Base-by-base conservation (phyloP, 768 basidiomycete genomes). In the Rhodocollybia butyracea region DNA sequence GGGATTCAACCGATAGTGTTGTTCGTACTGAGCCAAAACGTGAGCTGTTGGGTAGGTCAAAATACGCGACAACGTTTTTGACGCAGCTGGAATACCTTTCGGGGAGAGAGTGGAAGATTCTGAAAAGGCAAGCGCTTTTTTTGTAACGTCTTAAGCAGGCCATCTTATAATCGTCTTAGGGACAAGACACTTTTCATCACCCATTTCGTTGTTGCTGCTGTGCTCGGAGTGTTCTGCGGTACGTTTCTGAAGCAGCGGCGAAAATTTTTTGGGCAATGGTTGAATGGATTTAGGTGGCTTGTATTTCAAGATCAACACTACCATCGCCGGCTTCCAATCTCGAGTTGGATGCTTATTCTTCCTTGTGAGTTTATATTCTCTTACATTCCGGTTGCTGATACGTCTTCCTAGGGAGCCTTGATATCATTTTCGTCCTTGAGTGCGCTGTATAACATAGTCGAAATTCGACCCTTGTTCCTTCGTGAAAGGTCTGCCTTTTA, bases 261-360 rank as follows among this genome's bases (percentile, higher is more conserved):
- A n/a, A n/a, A n/a, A n/a, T n/a, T n/a, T n/a, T n/a, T n/a, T n/a
- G n/a, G n/a, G n/a, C n/a, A n/a, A n/a, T n/a, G n/a, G n/a, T n/a
- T n/a, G n/a, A n/a, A n/a, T n/a, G n/a, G n/a, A 39, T 39, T 3
- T 54, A 88, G 90, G 93, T 55, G 94, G 95, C 0, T 68, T 96
- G 54, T 97, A 95, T 67, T 98, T 77, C 71, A 67, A 94, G 27
- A 94, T 91, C 0, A 82, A 79, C 32, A 72, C 81, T 19, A 88
- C 83, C 3, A 96, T 97, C 59, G 90, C 94, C 24, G 94, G 94
- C 1, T 97, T 97, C 78, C 94, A 97, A 67, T 89, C 88, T 34
- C 81, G 95, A 29, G 81, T 98, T n/a, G 95, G 95, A 29, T 91
- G 89, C 60, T 70, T 98, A 39, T 97, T 98, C 79, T 98, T 98